Conservation (phyloP, 805 yeast genomes). For the Pichia nakasei region DNA sequence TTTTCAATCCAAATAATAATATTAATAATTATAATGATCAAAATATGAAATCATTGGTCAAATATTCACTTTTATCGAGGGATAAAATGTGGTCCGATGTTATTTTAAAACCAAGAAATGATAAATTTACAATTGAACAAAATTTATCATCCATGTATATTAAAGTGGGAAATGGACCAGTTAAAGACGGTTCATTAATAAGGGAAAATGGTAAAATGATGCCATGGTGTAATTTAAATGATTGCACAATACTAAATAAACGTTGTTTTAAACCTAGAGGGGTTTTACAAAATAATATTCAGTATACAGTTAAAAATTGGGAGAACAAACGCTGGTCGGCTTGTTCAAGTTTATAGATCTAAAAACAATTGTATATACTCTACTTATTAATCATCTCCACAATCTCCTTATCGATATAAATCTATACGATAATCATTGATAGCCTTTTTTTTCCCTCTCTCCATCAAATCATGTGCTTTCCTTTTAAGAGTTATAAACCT, state of each 20-base stretch:
- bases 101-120: slow-evolving; percentile 43
- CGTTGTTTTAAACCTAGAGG: slow-evolving; percentile 24
- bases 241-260: slow-evolving; percentile 12
- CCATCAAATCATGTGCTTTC: too few species aligned
- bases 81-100: slow-evolving; percentile 48
- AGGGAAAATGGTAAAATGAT: slow-evolving; percentile 19
- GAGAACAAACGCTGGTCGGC: slow-evolving; percentile 35
- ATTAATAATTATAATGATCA: not conserved
- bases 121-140: slow-evolving; percentile 13
- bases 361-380: too few species aligned
- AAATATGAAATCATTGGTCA: slow-evolving; percentile 13
- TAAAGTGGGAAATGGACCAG: not conserved
- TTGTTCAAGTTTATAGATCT: not conserved
- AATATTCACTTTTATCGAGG: slow-evolving; percentile 34
- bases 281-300: slow-evolving; percentile 21
- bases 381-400: too few species aligned
- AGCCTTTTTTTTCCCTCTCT: too few species aligned
- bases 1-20: slow-evolving; percentile 1
- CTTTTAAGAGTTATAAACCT: too few species aligned
- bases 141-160: slow-evolving; percentile 5
- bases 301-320: slow-evolving; percentile 46
- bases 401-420: too few species aligned
- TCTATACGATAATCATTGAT: too few species aligned
- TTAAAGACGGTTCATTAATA: slow-evolving; percentile 13
- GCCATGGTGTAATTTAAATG: slow-evolving; percentile 23